A percentile compares a stretch with the other conserved stretches of the same genome.
Conservation (phyloP, 2,329 filamentous ascomycete genomes). For the Penicillium sp. region DNA sequence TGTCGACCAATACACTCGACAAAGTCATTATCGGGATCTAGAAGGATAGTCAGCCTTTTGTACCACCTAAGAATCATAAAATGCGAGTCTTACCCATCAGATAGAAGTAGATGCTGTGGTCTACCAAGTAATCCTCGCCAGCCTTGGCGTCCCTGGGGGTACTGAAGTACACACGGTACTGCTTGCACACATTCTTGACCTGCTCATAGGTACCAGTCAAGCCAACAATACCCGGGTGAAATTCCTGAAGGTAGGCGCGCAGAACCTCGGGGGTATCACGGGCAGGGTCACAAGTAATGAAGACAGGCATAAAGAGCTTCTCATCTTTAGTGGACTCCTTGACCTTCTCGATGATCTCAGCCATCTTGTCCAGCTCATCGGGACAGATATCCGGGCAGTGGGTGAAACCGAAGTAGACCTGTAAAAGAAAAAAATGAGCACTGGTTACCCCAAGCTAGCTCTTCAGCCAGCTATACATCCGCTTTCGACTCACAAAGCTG, state of each 20-base stretch:
- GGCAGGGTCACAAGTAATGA: slow-evolving; percentile 93
- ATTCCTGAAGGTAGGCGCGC: slow-evolving; percentile 84
- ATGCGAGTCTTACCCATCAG: slow-evolving; percentile 68
- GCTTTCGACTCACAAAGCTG: slow-evolving; percentile 43
- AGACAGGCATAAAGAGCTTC: slow-evolving; percentile 69
- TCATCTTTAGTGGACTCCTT: slow-evolving; percentile 39
- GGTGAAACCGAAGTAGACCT: slow-evolving; percentile 98
- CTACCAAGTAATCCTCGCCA: slow-evolving; percentile 94
- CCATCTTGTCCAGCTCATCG: slow-evolving; percentile 99
- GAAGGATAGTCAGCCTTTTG: slow-evolving; percentile 3
- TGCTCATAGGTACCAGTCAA: slow-evolving; percentile 92
- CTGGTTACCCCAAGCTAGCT: slow-evolving; percentile 1
- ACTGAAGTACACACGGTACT: slow-evolving; percentile 95
- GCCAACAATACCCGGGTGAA: slow-evolving; percentile 82
- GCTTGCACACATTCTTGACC: slow-evolving; percentile 92
- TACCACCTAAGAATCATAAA: not conserved
- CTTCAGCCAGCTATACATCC: not conserved
- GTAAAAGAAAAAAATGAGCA: not conserved
- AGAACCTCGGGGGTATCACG: slow-evolving; percentile 84
- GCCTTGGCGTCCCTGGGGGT: slow-evolving; percentile 86
- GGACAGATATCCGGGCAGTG: slow-evolving; percentile 99
- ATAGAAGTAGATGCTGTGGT: slow-evolving; percentile 99
- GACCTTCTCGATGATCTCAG: slow-evolving; percentile 80
- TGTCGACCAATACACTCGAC: slow-evolving; percentile 95
- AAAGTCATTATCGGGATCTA: slow-evolving; percentile 94